Base-by-base conservation (phyloP, 208 protist genomes). In the Wallacemonas sp. region DNA sequence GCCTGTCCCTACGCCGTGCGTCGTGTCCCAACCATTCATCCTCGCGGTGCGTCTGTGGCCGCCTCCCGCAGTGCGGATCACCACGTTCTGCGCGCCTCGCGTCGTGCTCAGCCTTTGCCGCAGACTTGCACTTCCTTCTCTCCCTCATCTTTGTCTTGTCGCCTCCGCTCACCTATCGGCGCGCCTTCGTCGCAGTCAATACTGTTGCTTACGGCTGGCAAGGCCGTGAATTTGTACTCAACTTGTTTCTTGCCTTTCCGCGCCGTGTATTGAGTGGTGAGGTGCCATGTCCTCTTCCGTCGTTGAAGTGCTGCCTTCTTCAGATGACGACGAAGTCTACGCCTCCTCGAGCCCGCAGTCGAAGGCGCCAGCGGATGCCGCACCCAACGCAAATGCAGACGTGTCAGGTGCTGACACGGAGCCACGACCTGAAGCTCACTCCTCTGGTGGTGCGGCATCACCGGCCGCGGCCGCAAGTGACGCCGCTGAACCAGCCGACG, bases 241-340 rank as follows among this genome's bases (percentile, higher is more conserved):
- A n/a, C n/a, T n/a, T n/a, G n/a, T n/a, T n/a, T n/a, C n/a, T n/a
- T n/a, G n/a, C n/a, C n/a, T n/a, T n/a, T n/a, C n/a, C n/a, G n/a
- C n/a, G n/a, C n/a, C n/a, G n/a, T n/a, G n/a, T n/a, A n/a, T n/a
- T n/a, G n/a, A n/a, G n/a, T n/a, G n/a, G n/a, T n/a, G n/a, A n/a
- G n/a, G n/a, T n/a, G n/a, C 55, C 15, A 63, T 63, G 58, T 37
- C 58, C 12, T 42, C 39, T 34, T 6, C 24, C 24, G 57, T 71
- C 19, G 66, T 64, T 17, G 66, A 64, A n/a, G 32, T 71, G 21
- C 57, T 60, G 1, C 61, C 66, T n/a, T 71, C 66, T 1, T 71
- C 66, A 10, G 66, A 71, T 34, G 66, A 71, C 26, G 66, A 71
- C 4, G 65, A 63, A 12, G 39, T 57, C 6, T 57, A 57, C 50